Conservation (phyloP, 163 green algal genomes). For the Scenedesmus sp. region DNA sequence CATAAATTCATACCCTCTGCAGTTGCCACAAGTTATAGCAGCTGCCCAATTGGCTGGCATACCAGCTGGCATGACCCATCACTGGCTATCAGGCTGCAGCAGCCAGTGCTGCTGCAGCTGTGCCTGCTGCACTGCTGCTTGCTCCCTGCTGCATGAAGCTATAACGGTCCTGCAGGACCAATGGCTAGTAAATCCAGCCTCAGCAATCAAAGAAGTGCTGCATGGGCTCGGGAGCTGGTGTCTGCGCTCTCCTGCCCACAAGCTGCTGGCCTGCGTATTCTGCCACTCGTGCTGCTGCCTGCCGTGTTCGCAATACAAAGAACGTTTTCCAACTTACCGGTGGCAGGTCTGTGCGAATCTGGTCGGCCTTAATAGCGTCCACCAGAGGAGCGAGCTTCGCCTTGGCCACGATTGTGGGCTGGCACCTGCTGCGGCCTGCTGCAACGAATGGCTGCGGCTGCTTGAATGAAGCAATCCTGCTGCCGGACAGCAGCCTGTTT, state of each 20-base stretch:
- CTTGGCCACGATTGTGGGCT: conserved; percentile 51
- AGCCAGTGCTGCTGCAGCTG: neutral
- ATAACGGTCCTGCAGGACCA: neutral
- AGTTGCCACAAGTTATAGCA: no score
- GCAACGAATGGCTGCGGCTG: conserved; percentile 41
- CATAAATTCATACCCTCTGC: neutral
- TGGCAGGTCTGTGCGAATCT: conserved; percentile 57
- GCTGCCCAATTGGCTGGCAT: no score
- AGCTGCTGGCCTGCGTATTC: neutral
- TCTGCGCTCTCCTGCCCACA: conserved; percentile 34
- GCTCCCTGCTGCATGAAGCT: neutral
- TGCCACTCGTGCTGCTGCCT: neutral
- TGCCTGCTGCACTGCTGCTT: neutral
- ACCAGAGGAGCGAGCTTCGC: conserved; percentile 53
- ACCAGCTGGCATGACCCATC: neutral
- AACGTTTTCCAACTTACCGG: neutral
- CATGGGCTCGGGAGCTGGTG: neutral
- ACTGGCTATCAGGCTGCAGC: neutral
- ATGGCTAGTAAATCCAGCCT: neutral
- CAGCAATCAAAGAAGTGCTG: neutral
- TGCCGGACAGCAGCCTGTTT: conserved; percentile 31
- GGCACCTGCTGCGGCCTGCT: conserved; percentile 36
- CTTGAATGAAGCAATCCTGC: neutral
- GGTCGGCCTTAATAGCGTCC: conserved; percentile 50
- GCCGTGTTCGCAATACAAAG: neutral